Evolutionary conservation across 371 early-diverging fungal genomes (phyloP).

Genomic region (Actinomucor elegans): DNA sequence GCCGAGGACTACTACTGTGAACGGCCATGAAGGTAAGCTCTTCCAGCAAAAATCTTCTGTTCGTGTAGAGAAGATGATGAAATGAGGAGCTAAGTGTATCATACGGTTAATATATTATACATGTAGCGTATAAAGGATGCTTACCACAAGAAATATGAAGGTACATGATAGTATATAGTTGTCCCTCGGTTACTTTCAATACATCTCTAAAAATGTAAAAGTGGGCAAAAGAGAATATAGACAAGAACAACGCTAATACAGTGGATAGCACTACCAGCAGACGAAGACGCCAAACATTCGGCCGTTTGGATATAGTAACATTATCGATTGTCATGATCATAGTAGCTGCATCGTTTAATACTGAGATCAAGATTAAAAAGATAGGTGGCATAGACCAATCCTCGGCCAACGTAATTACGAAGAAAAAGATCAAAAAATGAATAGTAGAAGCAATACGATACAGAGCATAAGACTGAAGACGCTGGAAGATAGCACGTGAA

Average conservation of each 20-base stretch:
- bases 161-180: constrained; percentile 81
- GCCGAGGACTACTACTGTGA: constrained; percentile 79
- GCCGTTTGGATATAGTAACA: constrained; percentile 74
- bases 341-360: constrained; percentile 88
- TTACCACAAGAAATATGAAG: constrained; percentile 81
- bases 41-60: constrained; percentile 85
- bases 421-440: constrained; percentile 91
- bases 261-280: constrained; percentile 77
- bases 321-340: constrained; percentile 90
- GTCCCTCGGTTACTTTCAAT: constrained; percentile 38
- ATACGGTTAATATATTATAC: too few species aligned
- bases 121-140: too few species aligned
- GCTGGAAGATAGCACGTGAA: constrained; percentile 89
- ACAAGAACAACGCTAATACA: constrained; percentile 70
- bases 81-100: constrained; percentile 91
- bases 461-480: constrained; percentile 86
- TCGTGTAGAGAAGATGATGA: constrained; percentile 94
- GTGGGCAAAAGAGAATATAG: constrained; percentile 78
- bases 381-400: constrained; percentile 81
- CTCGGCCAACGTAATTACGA: constrained; percentile 76
- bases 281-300: constrained; percentile 88
- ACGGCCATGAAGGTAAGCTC: constrained; percentile 76
- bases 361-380: constrained; percentile 80
- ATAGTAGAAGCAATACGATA: constrained; percentile 91
- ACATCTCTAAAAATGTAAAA: constrained; percentile 73